phyloP scores from a whole-genome alignment of 371 early-diverging fungal genomes.

The Gilbertella persicaria region DNA sequence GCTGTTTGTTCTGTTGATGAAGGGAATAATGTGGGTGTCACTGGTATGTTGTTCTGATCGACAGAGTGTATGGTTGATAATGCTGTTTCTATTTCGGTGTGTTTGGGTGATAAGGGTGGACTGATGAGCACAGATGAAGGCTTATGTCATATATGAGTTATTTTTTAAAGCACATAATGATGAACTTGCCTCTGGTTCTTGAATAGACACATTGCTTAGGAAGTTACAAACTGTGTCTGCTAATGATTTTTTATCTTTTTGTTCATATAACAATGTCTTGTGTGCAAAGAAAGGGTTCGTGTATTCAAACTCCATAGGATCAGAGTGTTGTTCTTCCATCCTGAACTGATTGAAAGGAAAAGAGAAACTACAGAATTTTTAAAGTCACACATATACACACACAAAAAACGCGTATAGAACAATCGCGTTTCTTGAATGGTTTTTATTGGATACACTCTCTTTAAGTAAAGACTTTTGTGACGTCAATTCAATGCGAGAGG shows the following conservation, averaged over 20 bases:
- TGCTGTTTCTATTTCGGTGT: too few relatives aligned
- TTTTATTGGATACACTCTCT: too few relatives aligned
- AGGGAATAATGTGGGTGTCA: background rate
- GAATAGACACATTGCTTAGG: background rate
- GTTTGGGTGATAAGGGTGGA: background rate
- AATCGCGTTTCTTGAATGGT: too few relatives aligned
- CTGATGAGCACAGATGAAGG: background rate
- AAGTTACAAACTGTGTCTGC: background rate
- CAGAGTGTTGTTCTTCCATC: background rate
- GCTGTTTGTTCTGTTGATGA: background rate
- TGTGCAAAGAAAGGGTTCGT: background rate
- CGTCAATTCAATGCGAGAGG: too few relatives aligned
- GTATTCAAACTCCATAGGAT: constrained; percentile 13
- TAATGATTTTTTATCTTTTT: background rate
- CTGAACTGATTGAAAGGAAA: too few relatives aligned
- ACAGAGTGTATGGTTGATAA: background rate
- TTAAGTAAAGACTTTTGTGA: too few relatives aligned
- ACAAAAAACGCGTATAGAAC: too few relatives aligned
- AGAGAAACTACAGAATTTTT: too few relatives aligned
- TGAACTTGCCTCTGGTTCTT: background rate
- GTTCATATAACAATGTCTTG: background rate
- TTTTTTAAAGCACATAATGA: background rate
- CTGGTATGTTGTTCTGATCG: background rate
- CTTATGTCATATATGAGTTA: background rate
- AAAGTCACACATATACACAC: too few relatives aligned